Evolutionary conservation across 169 alveolate species (phyloP).

Genomic region (Eimeria praecox): DNA sequence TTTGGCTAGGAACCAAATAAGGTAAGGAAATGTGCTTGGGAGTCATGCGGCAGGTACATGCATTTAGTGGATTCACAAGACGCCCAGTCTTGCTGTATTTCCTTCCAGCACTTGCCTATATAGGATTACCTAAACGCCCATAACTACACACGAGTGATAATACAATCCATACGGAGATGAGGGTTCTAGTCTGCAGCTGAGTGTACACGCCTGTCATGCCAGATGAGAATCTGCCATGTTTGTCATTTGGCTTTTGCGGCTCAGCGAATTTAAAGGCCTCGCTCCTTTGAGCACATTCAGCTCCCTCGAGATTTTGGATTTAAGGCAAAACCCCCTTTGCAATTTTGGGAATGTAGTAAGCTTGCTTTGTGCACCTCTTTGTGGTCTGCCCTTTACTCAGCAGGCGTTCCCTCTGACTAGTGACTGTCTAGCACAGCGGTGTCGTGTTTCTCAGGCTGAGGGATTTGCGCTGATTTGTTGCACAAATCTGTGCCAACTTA

Average conservation of each 20-base stretch:
- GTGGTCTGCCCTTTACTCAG: neutral
- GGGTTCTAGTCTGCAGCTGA: neutral
- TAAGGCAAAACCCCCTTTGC: slow-evolving; percentile 34
- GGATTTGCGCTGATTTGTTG: slow-evolving; percentile 55
- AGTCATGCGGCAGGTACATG: neutral
- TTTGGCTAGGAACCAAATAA: slow-evolving; percentile 39
- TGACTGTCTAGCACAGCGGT: neutral
- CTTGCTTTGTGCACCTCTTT: neutral
- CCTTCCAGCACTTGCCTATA: neutral
- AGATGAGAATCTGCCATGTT: neutral
- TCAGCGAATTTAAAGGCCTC: slow-evolving; percentile 56
- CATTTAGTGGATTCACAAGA: neutral
- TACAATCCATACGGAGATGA: neutral
- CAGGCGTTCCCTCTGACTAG: neutral
- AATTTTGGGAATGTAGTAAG: slow-evolving; percentile 40
- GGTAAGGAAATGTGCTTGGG: neutral
- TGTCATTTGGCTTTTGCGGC: neutral
- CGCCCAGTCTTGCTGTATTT: neutral
- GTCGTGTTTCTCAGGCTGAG: slow-evolving; percentile 55
- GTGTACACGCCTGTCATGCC: neutral
- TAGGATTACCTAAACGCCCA: neutral
- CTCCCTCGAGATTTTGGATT: slow-evolving; percentile 41
- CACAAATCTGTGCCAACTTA: neutral
- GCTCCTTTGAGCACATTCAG: slow-evolving; percentile 59
- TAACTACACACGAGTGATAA: neutral